A percentile compares a stretch with the other conserved stretches of the same genome.
Evolutionary conservation across 208 protist species (phyloP).

Genomic region (Crithidia fasciculata): DNA sequence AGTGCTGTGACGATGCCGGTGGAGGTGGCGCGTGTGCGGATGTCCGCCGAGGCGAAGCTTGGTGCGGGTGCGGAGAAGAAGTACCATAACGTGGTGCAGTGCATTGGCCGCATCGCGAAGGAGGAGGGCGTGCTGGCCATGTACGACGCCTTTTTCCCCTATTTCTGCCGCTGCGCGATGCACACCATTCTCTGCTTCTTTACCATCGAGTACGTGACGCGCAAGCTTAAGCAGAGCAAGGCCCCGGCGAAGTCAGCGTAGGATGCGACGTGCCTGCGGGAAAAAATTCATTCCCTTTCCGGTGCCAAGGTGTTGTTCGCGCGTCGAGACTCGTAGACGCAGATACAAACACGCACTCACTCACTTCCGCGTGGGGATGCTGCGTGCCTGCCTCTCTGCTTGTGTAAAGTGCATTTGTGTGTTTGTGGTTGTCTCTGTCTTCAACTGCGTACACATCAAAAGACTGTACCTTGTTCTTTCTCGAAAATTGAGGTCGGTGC

Average conservation of each 20-base stretch:
- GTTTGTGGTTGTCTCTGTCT: not conserved
- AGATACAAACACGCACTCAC: conserved; percentile 13
- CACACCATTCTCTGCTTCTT: conserved; percentile 94
- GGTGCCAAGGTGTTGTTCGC: no score
- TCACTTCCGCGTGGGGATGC: not conserved
- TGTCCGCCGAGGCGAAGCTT: conserved; percentile 85
- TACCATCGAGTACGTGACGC: conserved; percentile 62
- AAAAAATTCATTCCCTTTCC: no score
- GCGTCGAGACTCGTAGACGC: not conserved
- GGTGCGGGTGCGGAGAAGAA: conserved; percentile 45
- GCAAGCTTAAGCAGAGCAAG: conserved; percentile 13
- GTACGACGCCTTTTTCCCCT: conserved; percentile 89
- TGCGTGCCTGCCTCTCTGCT: not conserved
- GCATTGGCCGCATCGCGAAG: conserved; percentile 67
- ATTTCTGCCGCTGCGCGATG: conserved; percentile 85
- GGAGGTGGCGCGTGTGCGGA: conserved; percentile 88
- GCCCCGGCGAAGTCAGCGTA: conserved; percentile 13
- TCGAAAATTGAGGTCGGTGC: no score
- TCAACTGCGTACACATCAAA: not conserved
- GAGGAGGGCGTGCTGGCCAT: conserved; percentile 84
- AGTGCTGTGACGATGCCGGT: conserved; percentile 90
- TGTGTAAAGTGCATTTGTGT: not conserved
- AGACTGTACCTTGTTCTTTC: no score
- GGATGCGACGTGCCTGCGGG: not conserved
- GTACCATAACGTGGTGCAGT: conserved; percentile 85